Evolutionary conservation across 176 grass and related monocot genomes (phyloP), one percentile per base, ranked within the genome.

Genomic region (Neostapfia colusana): DNA sequence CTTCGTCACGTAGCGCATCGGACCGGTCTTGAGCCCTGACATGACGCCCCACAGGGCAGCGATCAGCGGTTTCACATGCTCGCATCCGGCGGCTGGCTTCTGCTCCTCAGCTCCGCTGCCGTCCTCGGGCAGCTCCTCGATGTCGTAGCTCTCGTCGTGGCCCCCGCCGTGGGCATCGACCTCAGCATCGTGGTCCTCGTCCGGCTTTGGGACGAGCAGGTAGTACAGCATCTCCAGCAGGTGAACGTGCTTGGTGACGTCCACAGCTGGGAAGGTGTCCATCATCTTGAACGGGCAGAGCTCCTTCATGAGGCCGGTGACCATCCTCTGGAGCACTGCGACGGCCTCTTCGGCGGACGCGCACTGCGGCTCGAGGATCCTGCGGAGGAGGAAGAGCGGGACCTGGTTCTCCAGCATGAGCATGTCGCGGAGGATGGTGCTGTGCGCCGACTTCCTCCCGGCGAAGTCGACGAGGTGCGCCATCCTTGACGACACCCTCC

Each of bases 371-470:
- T 93, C 90, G 40, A 97, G 41, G 65, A 93, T 88, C 61, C 51
- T 90, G 42, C 76, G 83, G 4, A 97, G 79, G 15, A 93, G 79
- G 73, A 90, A 86, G 24, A 93, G 81, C 7, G 93, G 93, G 17
- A 97, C 80, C 82, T 97, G 90, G 80, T 93, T 97, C 86, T 97
- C 93, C 8, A 97, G 80, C 93, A 97, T 97, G 73, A 97, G 69
- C 53, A 88, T 88, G 84, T 97, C 93, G 0, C 88, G 80, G 2
- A 93, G 79, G 4, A 97, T 93, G 4, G 83, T 79, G 41, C 43
- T 80, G 65, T 93, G 88, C 8, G 90, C 77, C 8, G 83, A 87
- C 82, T 97, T 97, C 58, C 85, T 77, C 65, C 93, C 85, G 10
- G 88, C 70, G 69, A 87, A 89, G 72, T 97, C 93, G 4, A 93